Conservation (phyloP, 148 eudicot genomes). For the Gaultheria prostrata region DNA sequence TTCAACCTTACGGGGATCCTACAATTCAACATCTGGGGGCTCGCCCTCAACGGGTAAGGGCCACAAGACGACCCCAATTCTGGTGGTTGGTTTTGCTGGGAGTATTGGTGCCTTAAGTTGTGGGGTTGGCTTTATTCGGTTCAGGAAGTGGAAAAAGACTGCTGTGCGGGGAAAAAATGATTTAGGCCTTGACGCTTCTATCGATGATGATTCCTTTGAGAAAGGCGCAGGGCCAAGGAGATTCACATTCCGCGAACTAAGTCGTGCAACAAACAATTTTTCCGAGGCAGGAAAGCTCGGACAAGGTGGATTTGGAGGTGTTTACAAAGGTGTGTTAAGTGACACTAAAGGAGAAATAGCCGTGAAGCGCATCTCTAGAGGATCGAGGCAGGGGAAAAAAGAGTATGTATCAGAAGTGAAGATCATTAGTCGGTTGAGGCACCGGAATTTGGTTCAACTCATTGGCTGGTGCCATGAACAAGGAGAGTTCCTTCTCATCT, state of each 20-base stretch:
- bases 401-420: not conserved
- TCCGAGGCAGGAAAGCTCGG: not conserved
- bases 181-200: not conserved
- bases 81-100: not conserved
- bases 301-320: not conserved
- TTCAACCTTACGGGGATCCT: not conserved
- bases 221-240: not conserved
- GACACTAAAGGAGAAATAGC: not conserved
- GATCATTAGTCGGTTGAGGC: not conserved
- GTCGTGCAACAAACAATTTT: not conserved
- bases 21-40: not conserved
- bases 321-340: not conserved
- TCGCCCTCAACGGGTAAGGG: not conserved
- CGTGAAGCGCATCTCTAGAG: not conserved
- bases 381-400: not conserved
- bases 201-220: not conserved
- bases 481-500: not conserved
- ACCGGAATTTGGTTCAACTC: conserved; percentile 3
- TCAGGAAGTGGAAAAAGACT: not conserved
- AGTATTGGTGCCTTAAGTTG: not conserved
- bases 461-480: conserved; percentile 7
- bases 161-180: not conserved
- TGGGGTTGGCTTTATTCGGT: conserved; percentile 3
- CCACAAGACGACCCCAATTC: not conserved
- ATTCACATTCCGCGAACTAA: not conserved